Conservation (phyloP, 148 eudicot genomes). For the Amaranthus hypochondriacus region DNA sequence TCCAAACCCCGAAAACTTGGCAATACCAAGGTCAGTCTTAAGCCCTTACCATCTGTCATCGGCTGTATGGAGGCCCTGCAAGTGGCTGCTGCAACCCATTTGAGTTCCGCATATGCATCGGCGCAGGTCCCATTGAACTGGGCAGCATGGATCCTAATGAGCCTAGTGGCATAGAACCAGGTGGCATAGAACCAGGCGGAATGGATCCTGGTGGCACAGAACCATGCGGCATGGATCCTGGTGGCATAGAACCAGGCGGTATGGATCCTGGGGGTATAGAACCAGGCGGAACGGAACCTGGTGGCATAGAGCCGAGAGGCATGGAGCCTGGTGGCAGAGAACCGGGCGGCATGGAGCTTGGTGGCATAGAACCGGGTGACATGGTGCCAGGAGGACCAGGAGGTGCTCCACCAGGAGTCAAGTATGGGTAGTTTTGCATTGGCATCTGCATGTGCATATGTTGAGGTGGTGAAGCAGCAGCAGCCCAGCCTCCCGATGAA, state of each 20-base stretch:
- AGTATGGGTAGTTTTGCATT: conserved; percentile 60
- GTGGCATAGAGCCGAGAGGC: conserved; percentile 19
- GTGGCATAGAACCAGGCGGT: conserved; percentile 38
- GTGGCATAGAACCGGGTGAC: conserved; percentile 15
- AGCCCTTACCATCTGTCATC: conserved; percentile 18
- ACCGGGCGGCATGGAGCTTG: conserved; percentile 13
- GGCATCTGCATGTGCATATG: conserved; percentile 51
- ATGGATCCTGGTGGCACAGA: conserved; percentile 13
- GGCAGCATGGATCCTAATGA: conserved; percentile 25
- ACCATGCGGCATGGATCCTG: conserved; percentile 26
- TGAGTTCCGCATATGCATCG: conserved; percentile 21
- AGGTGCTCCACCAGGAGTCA: conserved; percentile 38
- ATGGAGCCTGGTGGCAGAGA: conserved; percentile 20
- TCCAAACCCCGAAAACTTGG: background rate
- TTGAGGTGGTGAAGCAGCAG: conserved; percentile 35
- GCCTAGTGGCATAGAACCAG: conserved; percentile 35
- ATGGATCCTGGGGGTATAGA: conserved; percentile 20
- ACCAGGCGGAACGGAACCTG: conserved; percentile 12
- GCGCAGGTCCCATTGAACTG: conserved; percentile 3
- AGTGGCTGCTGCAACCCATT: conserved; percentile 12
- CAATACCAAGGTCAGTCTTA: background rate
- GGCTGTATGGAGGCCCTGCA: conserved; percentile 34
- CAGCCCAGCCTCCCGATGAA: conserved; percentile 66
- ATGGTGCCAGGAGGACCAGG: conserved; percentile 43
- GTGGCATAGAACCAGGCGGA: conserved; percentile 27